Base-by-base conservation (phyloP, 164 flowering plant species). In the Malania oleifera region DNA sequence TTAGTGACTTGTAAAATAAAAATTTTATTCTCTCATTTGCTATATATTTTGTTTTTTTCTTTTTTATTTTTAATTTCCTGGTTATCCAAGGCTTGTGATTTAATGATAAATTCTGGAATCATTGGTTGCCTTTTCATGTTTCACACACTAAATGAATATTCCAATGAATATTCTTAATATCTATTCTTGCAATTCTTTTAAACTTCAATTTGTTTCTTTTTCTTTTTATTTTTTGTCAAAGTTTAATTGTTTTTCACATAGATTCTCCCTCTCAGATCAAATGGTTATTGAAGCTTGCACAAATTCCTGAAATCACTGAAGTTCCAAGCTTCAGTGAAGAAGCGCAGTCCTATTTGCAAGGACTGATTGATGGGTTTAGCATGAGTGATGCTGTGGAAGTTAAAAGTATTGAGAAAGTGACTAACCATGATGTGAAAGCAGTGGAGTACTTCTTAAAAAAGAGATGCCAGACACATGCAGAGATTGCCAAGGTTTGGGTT, bases 401-500 rank as follows among this genome's bases (percentile, higher is more conserved):
- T 23, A 90, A 86, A 58, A 75, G 75, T 2, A 90, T 93, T 56
- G 97, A 93, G 82, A 86, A 53, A 70, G 80, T 83, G 58, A 93
- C 99, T 2, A 90, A 93, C 63, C 97, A 93, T 75, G 99, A 90
- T 69, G 99, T 88, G 9, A 93, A 93, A 73, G 99, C 99, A n/a
- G 90, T 95, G 37, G 97, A 90, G 51, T 95, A 95, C 73, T 95
- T 86, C 73, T 72, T 91, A 74, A 91, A 91, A 64, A 67, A 79
- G 63, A 84, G 74, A 65, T 89, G 99, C 47, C 78, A 81, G 47
- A 69, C 86, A 10, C 80, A 91, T 66, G 78, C 90, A n/a, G 97
- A 95, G 75, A 67, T 95, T 70, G 80, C 80, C 12, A 84, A 91
- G 97, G 97, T 86, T 49, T 54, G 56, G 22, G 38, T 41, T 56